Conservation (phyloP, 2,329 filamentous ascomycete genomes). For the Beauveria sp. region DNA sequence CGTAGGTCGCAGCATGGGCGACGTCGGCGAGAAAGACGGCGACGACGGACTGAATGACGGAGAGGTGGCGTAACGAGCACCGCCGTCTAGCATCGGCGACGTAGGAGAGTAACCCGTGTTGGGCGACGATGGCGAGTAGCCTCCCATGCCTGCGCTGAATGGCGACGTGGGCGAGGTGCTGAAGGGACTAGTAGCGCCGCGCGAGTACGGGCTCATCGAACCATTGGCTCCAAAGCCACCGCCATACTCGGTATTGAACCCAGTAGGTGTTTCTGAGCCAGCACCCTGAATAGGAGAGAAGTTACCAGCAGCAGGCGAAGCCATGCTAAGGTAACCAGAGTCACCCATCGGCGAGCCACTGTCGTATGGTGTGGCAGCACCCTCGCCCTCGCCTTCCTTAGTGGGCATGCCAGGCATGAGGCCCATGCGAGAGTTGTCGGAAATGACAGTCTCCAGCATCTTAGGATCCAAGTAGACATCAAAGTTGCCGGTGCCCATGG, state of each 20-base stretch:
- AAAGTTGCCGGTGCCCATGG: constrained; percentile 94
- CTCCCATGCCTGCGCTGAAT: constrained; percentile 46
- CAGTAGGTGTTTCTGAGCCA: constrained; percentile 62
- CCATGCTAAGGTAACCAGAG: constrained; percentile 56
- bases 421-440: constrained; percentile 80
- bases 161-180: constrained; percentile 61
- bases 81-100: constrained; percentile 43
- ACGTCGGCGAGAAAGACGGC: constrained; percentile 56
- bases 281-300: constrained; percentile 73
- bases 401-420: constrained; percentile 72
- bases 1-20: constrained; percentile 47
- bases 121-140: constrained; percentile 72
- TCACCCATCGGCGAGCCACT: constrained; percentile 72
- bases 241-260: constrained; percentile 56
- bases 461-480: constrained; percentile 88
- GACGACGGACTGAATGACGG: constrained; percentile 57
- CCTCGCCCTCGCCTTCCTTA: constrained; percentile 67
- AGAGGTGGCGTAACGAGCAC: constrained; percentile 48
- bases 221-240: constrained; percentile 41
- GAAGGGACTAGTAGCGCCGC: constrained; percentile 66
- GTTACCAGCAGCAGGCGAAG: constrained; percentile 54
- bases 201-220: constrained; percentile 56
- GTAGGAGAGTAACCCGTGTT: constrained; percentile 54
- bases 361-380: constrained; percentile 92
- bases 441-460: constrained; percentile 92